These are phyloP conservation scores for Catharanthus roseus DNA, from an alignment of 257 asterid species.

Conservation along the genomic window DNA sequence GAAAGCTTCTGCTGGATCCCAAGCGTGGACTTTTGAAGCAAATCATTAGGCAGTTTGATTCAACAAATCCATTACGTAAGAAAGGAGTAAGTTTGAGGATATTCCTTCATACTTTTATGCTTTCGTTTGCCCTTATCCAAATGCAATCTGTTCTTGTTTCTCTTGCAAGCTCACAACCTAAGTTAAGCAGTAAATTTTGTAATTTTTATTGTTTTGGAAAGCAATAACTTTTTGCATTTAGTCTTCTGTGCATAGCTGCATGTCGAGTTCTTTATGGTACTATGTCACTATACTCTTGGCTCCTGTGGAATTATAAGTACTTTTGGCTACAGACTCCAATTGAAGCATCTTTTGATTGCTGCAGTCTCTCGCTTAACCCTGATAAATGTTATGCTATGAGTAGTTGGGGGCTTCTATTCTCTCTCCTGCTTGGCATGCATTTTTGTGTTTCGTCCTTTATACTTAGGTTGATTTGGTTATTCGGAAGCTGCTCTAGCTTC, in stretches of 20 bases:
- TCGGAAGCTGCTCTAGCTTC: not conserved
- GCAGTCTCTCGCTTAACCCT: no score
- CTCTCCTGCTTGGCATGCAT: not conserved
- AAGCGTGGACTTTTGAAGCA: slow-evolving; percentile 85
- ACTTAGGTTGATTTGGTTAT: not conserved
- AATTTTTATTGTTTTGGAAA: not conserved
- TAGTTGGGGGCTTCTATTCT: no score
- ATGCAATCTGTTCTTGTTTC: not conserved
- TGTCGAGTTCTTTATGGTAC: not conserved
- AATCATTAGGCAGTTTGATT: slow-evolving; percentile 79
- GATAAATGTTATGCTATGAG: no score
- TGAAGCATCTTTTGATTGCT: not conserved
- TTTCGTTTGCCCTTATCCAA: not conserved
- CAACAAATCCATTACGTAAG: slow-evolving; percentile 64
- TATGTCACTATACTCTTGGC: not conserved
- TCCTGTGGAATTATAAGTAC: not conserved
- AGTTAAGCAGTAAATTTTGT: not conserved
- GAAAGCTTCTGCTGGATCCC: slow-evolving; percentile 84
- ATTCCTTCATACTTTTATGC: not conserved
- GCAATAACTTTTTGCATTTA: not conserved
- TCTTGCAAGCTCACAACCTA: not conserved
- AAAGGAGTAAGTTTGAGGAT: slow-evolving; percentile 61
- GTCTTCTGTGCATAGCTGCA: not conserved
- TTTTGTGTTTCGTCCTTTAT: not conserved
- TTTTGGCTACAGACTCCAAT: not conserved